Conservation (phyloP, 2,329 filamentous ascomycete genomes). For the Epicoccum sorghinum region DNA sequence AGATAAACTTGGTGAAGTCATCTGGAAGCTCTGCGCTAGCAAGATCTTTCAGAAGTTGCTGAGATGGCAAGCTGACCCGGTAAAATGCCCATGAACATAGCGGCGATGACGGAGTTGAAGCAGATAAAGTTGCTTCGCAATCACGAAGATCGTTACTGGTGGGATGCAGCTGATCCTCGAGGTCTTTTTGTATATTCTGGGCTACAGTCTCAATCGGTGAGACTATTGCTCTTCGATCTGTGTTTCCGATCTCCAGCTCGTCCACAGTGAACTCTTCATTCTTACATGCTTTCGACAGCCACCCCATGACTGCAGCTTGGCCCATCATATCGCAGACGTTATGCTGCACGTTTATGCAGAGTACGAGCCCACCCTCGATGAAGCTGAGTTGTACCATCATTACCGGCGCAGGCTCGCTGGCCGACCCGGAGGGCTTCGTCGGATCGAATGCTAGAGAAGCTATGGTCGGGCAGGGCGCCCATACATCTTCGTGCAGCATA, state of each 20-base stretch:
- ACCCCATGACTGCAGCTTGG: conserved; percentile 54
- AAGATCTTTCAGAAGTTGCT: conserved; percentile 1
- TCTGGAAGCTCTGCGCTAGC: conserved; percentile 18
- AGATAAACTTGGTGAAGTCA: conserved; percentile 47
- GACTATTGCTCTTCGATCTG: neutral
- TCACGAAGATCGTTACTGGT: neutral
- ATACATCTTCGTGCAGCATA: conserved; percentile 55
- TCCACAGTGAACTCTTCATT: conserved; percentile 53
- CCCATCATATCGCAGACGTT: conserved; percentile 59
- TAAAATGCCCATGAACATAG: neutral
- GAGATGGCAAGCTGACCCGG: neutral
- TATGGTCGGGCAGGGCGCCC: conserved; percentile 51
- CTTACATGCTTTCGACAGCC: conserved; percentile 58
- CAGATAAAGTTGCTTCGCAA: neutral
- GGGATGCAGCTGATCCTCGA: neutral
- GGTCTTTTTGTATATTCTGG: neutral
- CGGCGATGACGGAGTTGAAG: neutral
- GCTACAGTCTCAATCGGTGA: neutral
- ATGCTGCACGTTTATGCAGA: conserved; percentile 59
- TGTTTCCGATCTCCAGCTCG: conserved; percentile 54
- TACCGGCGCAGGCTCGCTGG: conserved; percentile 43
- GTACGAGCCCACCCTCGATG: conserved; percentile 56
- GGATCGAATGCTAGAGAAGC: conserved; percentile 28
- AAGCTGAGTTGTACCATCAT: conserved; percentile 58
- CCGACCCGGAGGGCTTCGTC: conserved; percentile 20